Evolutionary conservation across 345 rosid species (phyloP).

Genomic region (Clarkia xantiana): DNA sequence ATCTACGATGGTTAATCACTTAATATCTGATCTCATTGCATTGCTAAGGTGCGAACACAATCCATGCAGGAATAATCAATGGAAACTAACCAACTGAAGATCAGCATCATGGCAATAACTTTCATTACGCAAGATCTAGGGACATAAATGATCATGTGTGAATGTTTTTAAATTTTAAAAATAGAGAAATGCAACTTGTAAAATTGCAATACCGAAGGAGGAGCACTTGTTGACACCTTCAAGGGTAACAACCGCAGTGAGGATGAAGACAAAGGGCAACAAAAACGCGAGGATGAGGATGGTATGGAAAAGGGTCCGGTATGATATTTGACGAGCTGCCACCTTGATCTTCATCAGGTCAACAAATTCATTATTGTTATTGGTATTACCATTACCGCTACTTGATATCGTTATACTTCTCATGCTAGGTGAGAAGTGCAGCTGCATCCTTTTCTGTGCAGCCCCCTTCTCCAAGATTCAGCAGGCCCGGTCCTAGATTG

Average conservation of each 20-base stretch:
- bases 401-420: slow-evolving; percentile 99
- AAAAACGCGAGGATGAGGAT: slow-evolving; percentile 91
- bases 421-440: slow-evolving; percentile 99
- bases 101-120: neutral
- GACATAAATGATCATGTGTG: neutral
- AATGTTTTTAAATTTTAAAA: no score
- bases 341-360: slow-evolving; percentile 99
- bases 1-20: neutral
- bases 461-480: slow-evolving; percentile 30
- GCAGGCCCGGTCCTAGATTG: slow-evolving; percentile 5
- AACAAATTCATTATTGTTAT: slow-evolving; percentile 67
- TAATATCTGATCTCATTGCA: neutral
- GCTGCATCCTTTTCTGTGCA: slow-evolving; percentile 94
- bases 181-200: neutral
- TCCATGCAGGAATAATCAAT: neutral
- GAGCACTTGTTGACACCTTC: slow-evolving; percentile 99
- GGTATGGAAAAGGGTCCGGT: slow-evolving; percentile 88
- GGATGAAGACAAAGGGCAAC: slow-evolving; percentile 96
- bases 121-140: slow-evolving; percentile 14
- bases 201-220: slow-evolving; percentile 54
- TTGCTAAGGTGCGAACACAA: neutral
- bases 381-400: slow-evolving; percentile 17
- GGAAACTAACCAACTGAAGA: slow-evolving; percentile 1
- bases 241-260: slow-evolving; percentile 95
- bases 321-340: slow-evolving; percentile 99